Conservation (phyloP, 2,329 filamentous ascomycete species). For the Pseudogymnoascus sp. region DNA sequence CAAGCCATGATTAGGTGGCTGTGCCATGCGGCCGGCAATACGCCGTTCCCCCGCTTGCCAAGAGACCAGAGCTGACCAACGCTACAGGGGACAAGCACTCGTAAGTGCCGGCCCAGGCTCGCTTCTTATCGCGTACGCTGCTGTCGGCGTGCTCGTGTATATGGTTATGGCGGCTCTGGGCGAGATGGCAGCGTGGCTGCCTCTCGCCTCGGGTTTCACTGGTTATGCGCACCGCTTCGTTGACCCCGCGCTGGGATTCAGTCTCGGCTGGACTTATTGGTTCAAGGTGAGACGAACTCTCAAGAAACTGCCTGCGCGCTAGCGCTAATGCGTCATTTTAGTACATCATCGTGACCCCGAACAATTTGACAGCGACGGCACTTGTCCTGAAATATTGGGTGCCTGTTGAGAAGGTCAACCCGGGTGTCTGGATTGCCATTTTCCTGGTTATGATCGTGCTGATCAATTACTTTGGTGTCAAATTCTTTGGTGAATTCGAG, state of each 20-base stretch:
- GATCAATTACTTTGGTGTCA: slow-evolving; percentile 56
- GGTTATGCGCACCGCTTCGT: slow-evolving; percentile 74
- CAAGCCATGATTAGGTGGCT: not conserved
- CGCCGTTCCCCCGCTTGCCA: slow-evolving; percentile 39
- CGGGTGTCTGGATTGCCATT: slow-evolving; percentile 71
- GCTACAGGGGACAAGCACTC: slow-evolving; percentile 15
- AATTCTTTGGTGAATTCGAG: slow-evolving; percentile 38
- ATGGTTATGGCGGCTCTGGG: slow-evolving; percentile 75
- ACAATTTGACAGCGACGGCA: slow-evolving; percentile 74
- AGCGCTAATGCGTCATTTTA: slow-evolving; percentile 30
- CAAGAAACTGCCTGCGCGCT: slow-evolving; percentile 15
- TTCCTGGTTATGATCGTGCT: slow-evolving; percentile 55
- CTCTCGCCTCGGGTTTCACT: slow-evolving; percentile 70
- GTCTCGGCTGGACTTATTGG: slow-evolving; percentile 43
- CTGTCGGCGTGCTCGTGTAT: slow-evolving; percentile 67
- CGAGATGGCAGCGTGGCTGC: slow-evolving; percentile 80
- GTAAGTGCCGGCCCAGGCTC: slow-evolving; percentile 47
- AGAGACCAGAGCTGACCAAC: slow-evolving; percentile 19
- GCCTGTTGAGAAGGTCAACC: slow-evolving; percentile 56
- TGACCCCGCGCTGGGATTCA: slow-evolving; percentile 74
- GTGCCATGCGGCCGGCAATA: slow-evolving; percentile 10
- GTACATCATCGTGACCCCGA: slow-evolving; percentile 81
- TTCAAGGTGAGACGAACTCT: slow-evolving; percentile 22
- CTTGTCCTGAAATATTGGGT: slow-evolving; percentile 77
- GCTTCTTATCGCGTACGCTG: slow-evolving; percentile 63